Evolutionary conservation across 2,329 filamentous ascomycete genomes (phyloP).

Genomic region (Cadophora gregata): DNA sequence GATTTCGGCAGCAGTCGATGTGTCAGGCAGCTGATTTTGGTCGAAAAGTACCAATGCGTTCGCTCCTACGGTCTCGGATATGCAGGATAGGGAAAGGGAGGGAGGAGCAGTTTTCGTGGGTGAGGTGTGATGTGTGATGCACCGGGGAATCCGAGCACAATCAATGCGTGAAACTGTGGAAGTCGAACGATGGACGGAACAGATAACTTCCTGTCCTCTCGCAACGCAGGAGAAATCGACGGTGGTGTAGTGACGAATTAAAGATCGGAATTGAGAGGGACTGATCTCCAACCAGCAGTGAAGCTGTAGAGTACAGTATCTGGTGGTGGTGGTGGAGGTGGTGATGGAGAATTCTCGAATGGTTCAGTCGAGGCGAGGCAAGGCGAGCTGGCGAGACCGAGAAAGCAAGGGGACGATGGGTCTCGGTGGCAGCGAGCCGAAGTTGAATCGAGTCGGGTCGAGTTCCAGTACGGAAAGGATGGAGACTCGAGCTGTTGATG

Average conservation of each 20-base stretch:
- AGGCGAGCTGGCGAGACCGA: background rate
- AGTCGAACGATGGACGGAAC: slow-evolving; percentile 22
- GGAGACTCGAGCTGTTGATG: background rate
- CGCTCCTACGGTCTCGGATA: slow-evolving; percentile 37
- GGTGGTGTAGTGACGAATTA: background rate
- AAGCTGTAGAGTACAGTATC: slow-evolving; percentile 1
- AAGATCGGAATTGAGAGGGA: background rate
- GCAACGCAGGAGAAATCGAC: slow-evolving; percentile 5
- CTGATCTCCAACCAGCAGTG: slow-evolving; percentile 15
- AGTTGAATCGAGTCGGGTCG: background rate
- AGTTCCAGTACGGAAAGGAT: no score
- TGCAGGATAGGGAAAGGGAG: slow-evolving; percentile 19
- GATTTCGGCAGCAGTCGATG: slow-evolving; percentile 28
- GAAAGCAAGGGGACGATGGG: background rate
- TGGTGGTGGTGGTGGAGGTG: background rate
- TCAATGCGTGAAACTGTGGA: slow-evolving; percentile 38
- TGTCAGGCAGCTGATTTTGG: slow-evolving; percentile 36
- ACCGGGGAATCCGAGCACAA: slow-evolving; percentile 33
- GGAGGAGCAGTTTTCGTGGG: slow-evolving; percentile 29
- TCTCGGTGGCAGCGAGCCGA: background rate
- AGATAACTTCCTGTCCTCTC: slow-evolving; percentile 9
- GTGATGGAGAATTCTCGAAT: background rate
- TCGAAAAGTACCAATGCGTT: slow-evolving; percentile 38
- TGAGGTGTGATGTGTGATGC: slow-evolving; percentile 24
- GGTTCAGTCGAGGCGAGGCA: background rate